These are phyloP conservation scores for Micractinium conductrix DNA, from an alignment of 139 green algal genomes.

Conservation along the genomic window DNA sequence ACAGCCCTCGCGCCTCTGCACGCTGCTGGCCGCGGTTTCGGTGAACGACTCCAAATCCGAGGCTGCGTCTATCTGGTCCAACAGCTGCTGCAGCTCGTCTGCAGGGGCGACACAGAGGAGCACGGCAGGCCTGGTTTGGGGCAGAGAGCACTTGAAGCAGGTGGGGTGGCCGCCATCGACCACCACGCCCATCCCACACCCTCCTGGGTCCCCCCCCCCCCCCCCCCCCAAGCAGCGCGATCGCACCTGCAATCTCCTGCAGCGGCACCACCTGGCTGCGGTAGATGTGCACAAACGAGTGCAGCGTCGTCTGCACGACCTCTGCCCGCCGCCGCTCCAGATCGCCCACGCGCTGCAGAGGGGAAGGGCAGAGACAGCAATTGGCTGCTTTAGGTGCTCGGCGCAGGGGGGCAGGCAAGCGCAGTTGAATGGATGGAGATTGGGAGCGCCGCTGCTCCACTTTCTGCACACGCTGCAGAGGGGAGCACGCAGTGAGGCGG, in stretches of 20 bases:
- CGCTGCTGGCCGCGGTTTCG: slow-evolving; percentile 23
- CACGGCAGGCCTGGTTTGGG: not conserved
- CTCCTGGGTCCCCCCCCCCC: no score
- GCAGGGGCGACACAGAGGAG: not conserved
- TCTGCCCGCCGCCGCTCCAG: slow-evolving; percentile 59
- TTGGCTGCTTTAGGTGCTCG: no score
- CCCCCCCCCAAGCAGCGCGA: not conserved
- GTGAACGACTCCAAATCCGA: slow-evolving; percentile 42
- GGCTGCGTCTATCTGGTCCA: slow-evolving; percentile 31
- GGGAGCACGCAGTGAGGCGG: no score
- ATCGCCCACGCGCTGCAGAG: slow-evolving; percentile 37
- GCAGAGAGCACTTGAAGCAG: not conserved
- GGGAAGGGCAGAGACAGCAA: not conserved
- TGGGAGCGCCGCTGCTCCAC: no score
- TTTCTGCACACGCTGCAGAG: no score
- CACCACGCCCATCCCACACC: not conserved
- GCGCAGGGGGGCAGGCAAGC: not conserved
- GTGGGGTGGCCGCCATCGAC: no score
- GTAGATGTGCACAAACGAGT: slow-evolving; percentile 34
- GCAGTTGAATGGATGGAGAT: not conserved
- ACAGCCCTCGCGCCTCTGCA: no score
- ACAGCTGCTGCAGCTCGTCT: slow-evolving; percentile 9
- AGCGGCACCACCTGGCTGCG: not conserved
- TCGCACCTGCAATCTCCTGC: slow-evolving; percentile 17
- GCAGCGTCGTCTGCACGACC: slow-evolving; percentile 32